These are phyloP conservation scores for Tilletia setariae DNA, from an alignment of 1,284 basidiomycete genomes.

Conservation along the genomic window DNA sequence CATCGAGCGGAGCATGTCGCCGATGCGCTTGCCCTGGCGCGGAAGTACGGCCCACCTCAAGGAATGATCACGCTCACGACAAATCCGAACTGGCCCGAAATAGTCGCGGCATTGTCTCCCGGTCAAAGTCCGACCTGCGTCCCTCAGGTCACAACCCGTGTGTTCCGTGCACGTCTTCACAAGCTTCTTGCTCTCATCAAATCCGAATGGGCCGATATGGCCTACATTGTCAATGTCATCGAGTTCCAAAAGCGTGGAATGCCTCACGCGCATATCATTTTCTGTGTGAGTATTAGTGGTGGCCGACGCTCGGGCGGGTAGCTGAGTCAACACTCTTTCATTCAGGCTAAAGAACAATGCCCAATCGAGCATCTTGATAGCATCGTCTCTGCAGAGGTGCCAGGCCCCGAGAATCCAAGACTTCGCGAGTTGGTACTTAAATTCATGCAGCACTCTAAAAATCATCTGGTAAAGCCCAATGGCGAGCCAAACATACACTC, in stretches of 20 bases:
- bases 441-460: neutral
- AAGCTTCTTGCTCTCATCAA: too few species aligned
- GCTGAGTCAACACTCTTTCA: neutral
- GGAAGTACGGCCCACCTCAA: neutral
- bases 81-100: neutral
- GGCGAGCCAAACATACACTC: neutral
- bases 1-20: neutral
- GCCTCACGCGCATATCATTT: conserved; percentile 1
- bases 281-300: neutral
- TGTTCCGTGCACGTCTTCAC: too few species aligned
- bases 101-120: neutral
- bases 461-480: neutral
- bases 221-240: conserved; percentile 4
- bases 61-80: neutral
- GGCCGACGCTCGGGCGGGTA: neutral
- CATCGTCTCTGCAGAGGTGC: neutral
- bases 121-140: neutral
- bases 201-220: too few species aligned
- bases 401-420: neutral
- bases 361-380: neutral
- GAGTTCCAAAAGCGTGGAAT: conserved; percentile 7
- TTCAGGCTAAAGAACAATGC: neutral
- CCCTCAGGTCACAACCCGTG: too few species aligned
- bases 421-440: neutral
- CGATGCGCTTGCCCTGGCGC: neutral